Conservation (phyloP, 2,329 filamentous ascomycete species). For the Lasiodiplodia sp. region DNA sequence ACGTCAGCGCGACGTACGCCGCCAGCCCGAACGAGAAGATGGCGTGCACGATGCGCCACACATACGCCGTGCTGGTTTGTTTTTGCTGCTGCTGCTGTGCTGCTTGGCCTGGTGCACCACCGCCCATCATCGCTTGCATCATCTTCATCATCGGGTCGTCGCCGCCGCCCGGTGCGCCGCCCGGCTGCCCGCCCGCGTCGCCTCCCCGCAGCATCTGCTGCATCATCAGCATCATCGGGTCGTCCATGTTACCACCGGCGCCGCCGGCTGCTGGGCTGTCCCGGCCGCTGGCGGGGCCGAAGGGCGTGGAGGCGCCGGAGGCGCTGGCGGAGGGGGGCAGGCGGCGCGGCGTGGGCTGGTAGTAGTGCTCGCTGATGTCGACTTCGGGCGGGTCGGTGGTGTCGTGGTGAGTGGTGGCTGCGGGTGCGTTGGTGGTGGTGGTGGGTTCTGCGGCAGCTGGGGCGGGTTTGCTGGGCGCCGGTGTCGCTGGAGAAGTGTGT, state of each 20-base stretch:
- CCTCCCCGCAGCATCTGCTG: conserved; percentile 66
- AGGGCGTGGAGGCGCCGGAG: conserved; percentile 31
- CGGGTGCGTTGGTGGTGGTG: conserved; percentile 36
- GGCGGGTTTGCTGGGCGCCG: conserved; percentile 35
- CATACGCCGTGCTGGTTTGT: conserved; percentile 54
- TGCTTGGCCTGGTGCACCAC: conserved; percentile 36
- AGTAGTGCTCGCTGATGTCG: conserved; percentile 79
- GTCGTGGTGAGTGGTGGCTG: conserved; percentile 36
- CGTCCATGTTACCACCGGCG: conserved; percentile 49
- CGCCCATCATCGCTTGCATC: conserved; percentile 46
- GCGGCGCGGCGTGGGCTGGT: conserved; percentile 60
- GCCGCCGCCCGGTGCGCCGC: background rate
- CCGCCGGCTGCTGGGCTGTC: background rate
- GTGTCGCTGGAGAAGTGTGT: background rate
- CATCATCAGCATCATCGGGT: conserved; percentile 77
- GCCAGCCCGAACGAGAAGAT: conserved; percentile 74
- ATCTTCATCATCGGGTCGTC: conserved; percentile 29
- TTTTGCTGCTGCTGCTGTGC: conserved; percentile 46
- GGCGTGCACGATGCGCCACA: conserved; percentile 79
- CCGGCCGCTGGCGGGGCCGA: conserved; percentile 34
- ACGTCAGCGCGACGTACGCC: conserved; percentile 72
- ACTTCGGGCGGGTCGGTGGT: conserved; percentile 71
- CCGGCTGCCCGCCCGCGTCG: conserved; percentile 32
- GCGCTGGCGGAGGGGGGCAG: conserved; percentile 32
- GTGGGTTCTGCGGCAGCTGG: conserved; percentile 10